Base-by-base conservation (phyloP, 352 stramenopile genomes). In the Pythium aquatile region DNA sequence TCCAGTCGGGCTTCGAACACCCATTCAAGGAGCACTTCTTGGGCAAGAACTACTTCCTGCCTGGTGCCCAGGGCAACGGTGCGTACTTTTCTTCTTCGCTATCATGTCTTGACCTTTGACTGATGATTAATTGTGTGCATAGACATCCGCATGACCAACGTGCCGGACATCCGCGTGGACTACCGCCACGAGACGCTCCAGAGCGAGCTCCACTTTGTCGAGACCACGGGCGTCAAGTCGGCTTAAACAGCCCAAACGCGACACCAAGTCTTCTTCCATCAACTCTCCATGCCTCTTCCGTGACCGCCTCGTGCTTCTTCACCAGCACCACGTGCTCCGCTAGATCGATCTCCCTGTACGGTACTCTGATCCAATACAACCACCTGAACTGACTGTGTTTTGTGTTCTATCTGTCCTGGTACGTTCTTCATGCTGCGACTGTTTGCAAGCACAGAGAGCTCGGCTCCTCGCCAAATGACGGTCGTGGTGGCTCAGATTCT, bases 1-100 rank as follows among this genome's bases (percentile, higher is more conserved):
- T 99, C 37, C 97, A 99, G 79, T 98, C 88, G 14, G 98, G 97
- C 35, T 99, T 99, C 72, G 97, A 99, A 71, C 85, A 98, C 68
- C 83, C 97, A 40, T 98, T 99, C 72, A 99, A 99, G 83, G 68
- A 94, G 62, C 92, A 99, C 76, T 99, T 97, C 74, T 77, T 99
- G 33, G 97, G 97, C 24, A 86, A 89, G 47, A 84, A 97, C 70
- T 99, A 98, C 70, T 75, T 76, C 26, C 61, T 90, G 7, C 75
- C 81, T 13, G 83, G 83, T 10, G 81, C 85, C 4, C 74, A 83
- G 10, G 85, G 85, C 73, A 94, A 94, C 69, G 85, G 85, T 93
- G 47, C 56, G 82, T 75, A 33, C n/a, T 51, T 16, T 2, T 10
- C 42, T 47, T 33, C 29, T 5, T 65, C 11, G 42, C 5, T 47